These are phyloP conservation scores for Platismatia glauca DNA, from an alignment of 495 filamentous ascomycete genomes.

Conservation along the genomic window DNA sequence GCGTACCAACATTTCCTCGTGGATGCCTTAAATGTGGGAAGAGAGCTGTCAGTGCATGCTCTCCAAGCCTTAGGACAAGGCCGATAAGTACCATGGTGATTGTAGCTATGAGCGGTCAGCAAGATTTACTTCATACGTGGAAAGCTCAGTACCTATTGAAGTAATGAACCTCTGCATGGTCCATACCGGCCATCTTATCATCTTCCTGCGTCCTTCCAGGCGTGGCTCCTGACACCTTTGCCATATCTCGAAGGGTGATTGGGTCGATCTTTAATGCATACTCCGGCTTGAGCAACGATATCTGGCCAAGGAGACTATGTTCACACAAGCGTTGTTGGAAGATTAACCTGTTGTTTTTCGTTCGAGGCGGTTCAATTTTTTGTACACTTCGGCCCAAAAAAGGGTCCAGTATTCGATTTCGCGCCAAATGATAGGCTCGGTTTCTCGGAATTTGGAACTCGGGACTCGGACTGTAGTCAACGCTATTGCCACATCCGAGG, in stretches of 20 bases:
- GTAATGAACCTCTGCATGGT: slow-evolving; percentile 89
- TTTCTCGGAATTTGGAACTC: no score
- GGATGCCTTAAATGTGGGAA: slow-evolving; percentile 56
- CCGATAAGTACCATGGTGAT: slow-evolving; percentile 73
- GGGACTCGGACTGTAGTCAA: no score
- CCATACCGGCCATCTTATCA: slow-evolving; percentile 52
- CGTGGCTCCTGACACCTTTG: neutral
- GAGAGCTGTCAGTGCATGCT: slow-evolving; percentile 22
- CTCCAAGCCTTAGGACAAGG: slow-evolving; percentile 16
- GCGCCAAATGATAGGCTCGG: no score
- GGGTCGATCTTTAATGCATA: neutral
- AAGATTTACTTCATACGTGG: slow-evolving; percentile 17
- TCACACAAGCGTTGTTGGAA: neutral
- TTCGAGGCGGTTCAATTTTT: neutral
- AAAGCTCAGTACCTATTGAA: slow-evolving; percentile 71
- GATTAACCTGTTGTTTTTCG: neutral
- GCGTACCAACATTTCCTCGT: slow-evolving; percentile 96
- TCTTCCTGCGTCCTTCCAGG: slow-evolving; percentile 1
- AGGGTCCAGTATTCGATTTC: neutral
- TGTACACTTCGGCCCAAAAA: neutral
- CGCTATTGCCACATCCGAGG: no score
- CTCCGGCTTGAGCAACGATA: neutral
- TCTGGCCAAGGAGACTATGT: neutral
- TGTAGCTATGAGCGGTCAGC: slow-evolving; percentile 57
- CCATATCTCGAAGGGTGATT: neutral